A percentile compares a stretch with the other conserved stretches of the same genome.
phyloP scores from a whole-genome alignment of 2,329 filamentous ascomycete species.

The Fonsecaea nubica region DNA sequence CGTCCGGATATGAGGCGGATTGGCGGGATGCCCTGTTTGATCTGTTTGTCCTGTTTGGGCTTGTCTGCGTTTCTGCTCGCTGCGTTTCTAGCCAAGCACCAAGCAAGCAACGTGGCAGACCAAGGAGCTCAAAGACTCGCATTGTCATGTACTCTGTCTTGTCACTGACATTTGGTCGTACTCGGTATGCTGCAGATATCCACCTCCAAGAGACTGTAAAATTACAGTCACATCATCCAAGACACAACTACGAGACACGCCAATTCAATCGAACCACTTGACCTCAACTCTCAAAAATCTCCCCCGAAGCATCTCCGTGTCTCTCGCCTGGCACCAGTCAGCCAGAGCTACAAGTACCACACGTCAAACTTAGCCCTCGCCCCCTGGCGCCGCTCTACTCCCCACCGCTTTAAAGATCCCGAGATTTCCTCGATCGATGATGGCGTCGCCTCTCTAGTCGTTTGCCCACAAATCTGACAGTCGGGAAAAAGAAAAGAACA shows the following conservation, averaged over 20 bases:
- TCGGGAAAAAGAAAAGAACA: neutral
- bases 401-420: neutral
- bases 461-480: neutral
- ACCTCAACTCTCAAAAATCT: neutral
- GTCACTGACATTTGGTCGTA: neutral
- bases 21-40: neutral
- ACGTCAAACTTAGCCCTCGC: neutral
- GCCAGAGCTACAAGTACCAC: neutral
- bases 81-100: too few species aligned
- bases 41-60: neutral
- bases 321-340: neutral
- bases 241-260: neutral
- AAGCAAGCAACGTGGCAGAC: neutral
- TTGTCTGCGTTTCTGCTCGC: neutral
- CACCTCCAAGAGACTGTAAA: neutral
- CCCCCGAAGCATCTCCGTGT: conserved; percentile 3
- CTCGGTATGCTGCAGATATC: neutral
- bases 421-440: neutral
- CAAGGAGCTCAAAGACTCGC: neutral
- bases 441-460: neutral
- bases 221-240: neutral
- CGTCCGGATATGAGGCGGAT: neutral
- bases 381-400: neutral
- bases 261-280: neutral
- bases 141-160: neutral